These are phyloP conservation scores for Mucor piriformis DNA, from an alignment of 371 early-diverging fungal species.

Conservation along the genomic window DNA sequence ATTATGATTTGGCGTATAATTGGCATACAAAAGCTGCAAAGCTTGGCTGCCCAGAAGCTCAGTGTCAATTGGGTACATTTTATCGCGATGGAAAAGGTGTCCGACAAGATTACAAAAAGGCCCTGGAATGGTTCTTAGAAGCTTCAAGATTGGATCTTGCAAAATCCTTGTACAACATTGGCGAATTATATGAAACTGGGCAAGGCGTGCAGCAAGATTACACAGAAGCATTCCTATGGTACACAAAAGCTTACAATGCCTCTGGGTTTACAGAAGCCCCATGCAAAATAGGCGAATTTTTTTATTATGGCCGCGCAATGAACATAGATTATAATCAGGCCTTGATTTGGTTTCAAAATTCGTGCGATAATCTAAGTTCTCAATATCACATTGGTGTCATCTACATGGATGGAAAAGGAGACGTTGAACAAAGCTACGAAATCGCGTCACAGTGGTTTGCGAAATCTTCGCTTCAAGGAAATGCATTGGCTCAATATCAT, in stretches of 20 bases:
- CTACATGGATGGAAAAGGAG: no score
- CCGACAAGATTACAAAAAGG: neutral
- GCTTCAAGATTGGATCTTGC: neutral
- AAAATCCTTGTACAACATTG: neutral
- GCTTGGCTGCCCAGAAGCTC: neutral
- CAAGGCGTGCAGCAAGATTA: no score
- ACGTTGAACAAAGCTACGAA: neutral
- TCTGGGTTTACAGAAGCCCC: neutral
- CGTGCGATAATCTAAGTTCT: neutral
- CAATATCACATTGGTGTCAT: neutral
- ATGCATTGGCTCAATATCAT: neutral
- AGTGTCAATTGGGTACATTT: neutral
- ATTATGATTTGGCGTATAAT: neutral
- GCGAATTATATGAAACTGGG: neutral
- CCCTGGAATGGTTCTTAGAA: neutral
- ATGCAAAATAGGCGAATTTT: neutral
- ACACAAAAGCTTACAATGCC: no score
- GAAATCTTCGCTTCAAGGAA: neutral
- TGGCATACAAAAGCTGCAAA: neutral
- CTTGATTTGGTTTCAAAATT: neutral
- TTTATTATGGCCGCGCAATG: neutral
- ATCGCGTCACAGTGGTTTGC: neutral
- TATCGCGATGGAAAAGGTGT: neutral
- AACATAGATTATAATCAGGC: neutral
- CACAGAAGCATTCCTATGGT: no score